Percentiles rank a stretch among this genome's conserved stretches.
Evolutionary conservation across 345 rosid genomes (phyloP).

Genomic region (Linum trigynum): DNA sequence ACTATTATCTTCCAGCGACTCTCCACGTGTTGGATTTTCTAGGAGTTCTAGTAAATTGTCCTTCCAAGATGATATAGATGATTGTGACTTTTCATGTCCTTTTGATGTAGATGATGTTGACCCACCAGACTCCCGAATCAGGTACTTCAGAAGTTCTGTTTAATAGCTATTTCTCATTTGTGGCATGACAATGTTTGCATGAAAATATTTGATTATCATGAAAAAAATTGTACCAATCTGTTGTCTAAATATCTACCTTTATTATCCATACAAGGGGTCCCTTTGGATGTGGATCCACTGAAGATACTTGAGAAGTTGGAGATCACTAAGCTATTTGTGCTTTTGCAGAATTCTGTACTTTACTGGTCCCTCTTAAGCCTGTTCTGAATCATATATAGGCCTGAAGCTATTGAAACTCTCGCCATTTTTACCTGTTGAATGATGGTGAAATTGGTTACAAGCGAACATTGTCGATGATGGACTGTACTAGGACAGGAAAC

Average conservation of each 20-base stretch:
- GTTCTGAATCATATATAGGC: neutral
- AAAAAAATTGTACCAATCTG: neutral
- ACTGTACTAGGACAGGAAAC: no score
- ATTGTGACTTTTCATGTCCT: slow-evolving; percentile 78
- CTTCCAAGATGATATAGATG: slow-evolving; percentile 68
- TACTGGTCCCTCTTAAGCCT: no score
- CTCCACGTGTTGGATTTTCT: slow-evolving; percentile 72
- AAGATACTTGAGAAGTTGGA: no score
- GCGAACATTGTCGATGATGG: neutral
- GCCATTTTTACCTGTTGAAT: no score
- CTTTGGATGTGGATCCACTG: no score
- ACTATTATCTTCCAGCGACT: slow-evolving; percentile 73
- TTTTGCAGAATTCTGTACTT: no score
- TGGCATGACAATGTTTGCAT: neutral
- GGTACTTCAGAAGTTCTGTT: slow-evolving; percentile 33
- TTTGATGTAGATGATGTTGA: slow-evolving; percentile 85
- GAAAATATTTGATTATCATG: neutral
- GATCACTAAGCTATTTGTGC: no score
- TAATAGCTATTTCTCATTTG: neutral
- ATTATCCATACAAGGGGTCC: no score
- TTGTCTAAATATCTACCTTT: no score
- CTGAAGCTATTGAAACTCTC: neutral
- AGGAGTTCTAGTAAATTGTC: slow-evolving; percentile 81
- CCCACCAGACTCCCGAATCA: slow-evolving; percentile 41
- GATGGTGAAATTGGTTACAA: neutral